Evolutionary conservation across 768 basidiomycete species (phyloP).

Genomic region (Mycena rosella): DNA sequence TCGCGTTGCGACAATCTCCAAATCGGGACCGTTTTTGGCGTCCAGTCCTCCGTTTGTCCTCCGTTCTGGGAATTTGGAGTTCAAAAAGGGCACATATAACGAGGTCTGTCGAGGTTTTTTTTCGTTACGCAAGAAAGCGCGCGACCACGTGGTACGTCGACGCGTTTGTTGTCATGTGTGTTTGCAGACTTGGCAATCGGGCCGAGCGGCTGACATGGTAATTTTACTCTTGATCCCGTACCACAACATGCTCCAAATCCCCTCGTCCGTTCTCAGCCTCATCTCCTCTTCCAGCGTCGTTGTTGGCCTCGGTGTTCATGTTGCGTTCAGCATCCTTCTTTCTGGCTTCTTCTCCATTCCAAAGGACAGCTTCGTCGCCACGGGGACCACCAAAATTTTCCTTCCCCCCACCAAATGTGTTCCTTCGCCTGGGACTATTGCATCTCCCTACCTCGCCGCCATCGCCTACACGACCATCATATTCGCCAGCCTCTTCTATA

Average conservation of each 20-base stretch:
- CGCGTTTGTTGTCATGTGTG: neutral
- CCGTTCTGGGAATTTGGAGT: too few species aligned
- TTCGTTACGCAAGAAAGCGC: too few species aligned
- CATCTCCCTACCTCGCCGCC: neutral
- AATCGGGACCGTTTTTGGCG: too few species aligned
- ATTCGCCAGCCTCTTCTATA: neutral
- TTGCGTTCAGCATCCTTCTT: too few species aligned
- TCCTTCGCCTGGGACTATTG: neutral
- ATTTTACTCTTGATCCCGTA: neutral
- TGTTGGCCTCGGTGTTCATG: neutral
- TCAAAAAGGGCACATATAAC: too few species aligned
- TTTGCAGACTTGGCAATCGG: neutral
- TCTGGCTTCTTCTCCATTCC: too few species aligned
- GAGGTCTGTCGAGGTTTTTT: too few species aligned
- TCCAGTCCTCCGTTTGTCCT: too few species aligned
- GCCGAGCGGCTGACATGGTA: neutral
- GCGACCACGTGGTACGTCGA: too few species aligned
- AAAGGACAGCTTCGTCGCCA: neutral
- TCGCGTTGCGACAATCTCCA: too few species aligned
- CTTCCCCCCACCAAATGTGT: neutral
- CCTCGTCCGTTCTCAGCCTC: neutral
- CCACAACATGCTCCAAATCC: slow-evolving; percentile 1
- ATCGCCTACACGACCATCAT: neutral
- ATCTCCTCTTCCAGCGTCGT: neutral
- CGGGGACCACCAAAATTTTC: neutral